phyloP scores from a whole-genome alignment of 345 rosid genomes.

The Eucalyptus curtisii region DNA sequence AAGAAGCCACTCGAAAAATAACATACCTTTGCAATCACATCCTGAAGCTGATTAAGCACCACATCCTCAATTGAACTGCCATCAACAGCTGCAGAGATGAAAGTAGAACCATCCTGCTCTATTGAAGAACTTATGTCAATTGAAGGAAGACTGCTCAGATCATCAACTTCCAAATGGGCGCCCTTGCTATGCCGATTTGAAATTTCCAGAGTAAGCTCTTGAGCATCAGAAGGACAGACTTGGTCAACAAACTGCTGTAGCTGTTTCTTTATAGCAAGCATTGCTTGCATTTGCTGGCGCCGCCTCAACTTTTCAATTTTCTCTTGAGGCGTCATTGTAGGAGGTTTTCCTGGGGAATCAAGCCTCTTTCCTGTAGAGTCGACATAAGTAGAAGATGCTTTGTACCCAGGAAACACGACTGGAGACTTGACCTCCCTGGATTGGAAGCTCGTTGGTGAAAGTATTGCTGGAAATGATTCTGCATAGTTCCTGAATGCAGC shows the following conservation, averaged over 20 bases:
- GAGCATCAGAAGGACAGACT: slow-evolving; percentile 24
- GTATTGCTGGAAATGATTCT: slow-evolving; percentile 45
- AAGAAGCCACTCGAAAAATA: background rate
- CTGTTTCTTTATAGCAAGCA: slow-evolving; percentile 91
- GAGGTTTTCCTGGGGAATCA: slow-evolving; percentile 29
- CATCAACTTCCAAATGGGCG: slow-evolving; percentile 26
- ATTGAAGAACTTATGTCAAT: slow-evolving; percentile 39
- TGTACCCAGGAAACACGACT: slow-evolving; percentile 32
- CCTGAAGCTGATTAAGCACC: slow-evolving; percentile 59
- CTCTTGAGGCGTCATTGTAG: slow-evolving; percentile 87
- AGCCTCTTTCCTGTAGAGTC: slow-evolving; percentile 20
- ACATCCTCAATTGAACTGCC: slow-evolving; percentile 41
- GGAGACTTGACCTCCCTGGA: slow-evolving; percentile 34
- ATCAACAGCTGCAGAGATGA: slow-evolving; percentile 20
- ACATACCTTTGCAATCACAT: slow-evolving; percentile 64
- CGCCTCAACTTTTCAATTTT: slow-evolving; percentile 87
- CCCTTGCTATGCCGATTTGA: slow-evolving; percentile 32
- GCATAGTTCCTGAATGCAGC: slow-evolving; percentile 35
- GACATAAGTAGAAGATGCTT: slow-evolving; percentile 27
- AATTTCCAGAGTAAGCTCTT: slow-evolving; percentile 26
- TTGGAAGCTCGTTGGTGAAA: slow-evolving; percentile 34
- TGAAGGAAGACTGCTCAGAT: slow-evolving; percentile 31
- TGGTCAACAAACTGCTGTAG: slow-evolving; percentile 56
- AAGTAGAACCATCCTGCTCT: slow-evolving; percentile 50
- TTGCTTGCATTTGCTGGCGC: slow-evolving; percentile 93